Conservation (phyloP, 2,329 filamentous ascomycete genomes). For the Neofusicoccum kwambonambiense region DNA sequence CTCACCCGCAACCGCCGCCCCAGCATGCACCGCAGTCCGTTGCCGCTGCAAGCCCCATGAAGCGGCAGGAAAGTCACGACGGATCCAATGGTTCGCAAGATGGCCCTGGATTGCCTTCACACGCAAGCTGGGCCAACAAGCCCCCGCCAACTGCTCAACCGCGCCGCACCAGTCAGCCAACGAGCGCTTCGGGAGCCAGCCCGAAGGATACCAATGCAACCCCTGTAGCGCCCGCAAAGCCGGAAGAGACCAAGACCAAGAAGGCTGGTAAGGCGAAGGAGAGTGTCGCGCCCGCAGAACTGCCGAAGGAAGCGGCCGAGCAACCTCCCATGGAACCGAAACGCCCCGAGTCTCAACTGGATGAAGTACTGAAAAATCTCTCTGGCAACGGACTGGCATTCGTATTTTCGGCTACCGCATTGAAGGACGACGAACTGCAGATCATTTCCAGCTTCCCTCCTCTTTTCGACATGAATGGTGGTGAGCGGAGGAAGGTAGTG, state of each 20-base stretch:
- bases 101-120: constrained; percentile 85
- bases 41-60: constrained; percentile 61
- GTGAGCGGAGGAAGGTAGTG: constrained; percentile 75
- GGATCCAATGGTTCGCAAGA: constrained; percentile 65
- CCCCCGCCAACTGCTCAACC: constrained; percentile 64
- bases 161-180: constrained; percentile 74
- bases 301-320: constrained; percentile 23
- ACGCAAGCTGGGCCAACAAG: constrained; percentile 85
- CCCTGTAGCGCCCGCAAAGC: constrained; percentile 32
- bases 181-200: constrained; percentile 77
- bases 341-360: constrained; percentile 25
- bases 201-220: constrained; percentile 61
- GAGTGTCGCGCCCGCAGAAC: constrained; percentile 21
- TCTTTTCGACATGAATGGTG: constrained; percentile 79
- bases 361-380: constrained; percentile 41
- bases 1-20: constrained; percentile 43
- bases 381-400: constrained; percentile 51
- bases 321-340: constrained; percentile 5
- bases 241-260: constrained; percentile 26
- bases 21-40: constrained; percentile 51
- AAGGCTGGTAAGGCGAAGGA: constrained; percentile 31
- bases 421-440: constrained; percentile 50
- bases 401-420: constrained; percentile 47
- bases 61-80: constrained; percentile 74
- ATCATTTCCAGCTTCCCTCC: constrained; percentile 64